Conservation (phyloP, 257 asterid species). For the Marsdenia floribunda region DNA sequence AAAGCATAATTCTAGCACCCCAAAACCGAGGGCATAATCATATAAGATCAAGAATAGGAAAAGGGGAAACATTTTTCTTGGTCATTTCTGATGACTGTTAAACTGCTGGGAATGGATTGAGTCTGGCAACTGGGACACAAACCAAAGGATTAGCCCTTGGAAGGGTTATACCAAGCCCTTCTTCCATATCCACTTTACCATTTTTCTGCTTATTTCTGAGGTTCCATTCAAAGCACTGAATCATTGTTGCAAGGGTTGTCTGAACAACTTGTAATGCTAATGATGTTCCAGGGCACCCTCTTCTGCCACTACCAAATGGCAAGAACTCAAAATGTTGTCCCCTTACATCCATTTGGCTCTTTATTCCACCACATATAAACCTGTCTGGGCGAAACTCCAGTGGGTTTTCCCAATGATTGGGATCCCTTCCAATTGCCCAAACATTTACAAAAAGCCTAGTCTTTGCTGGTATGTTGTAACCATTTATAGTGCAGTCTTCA, state of each 20-base stretch:
- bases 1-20: too few relatives aligned
- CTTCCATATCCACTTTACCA: conserved; percentile 47
- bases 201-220: conserved; percentile 15
- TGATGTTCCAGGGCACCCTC: conserved; percentile 79
- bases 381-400: conserved; percentile 64
- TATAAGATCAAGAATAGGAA: too few relatives aligned
- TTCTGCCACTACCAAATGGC: conserved; percentile 71
- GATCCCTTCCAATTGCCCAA: conserved; percentile 67
- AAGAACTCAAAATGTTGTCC: conserved; percentile 63
- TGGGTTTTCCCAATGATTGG: conserved; percentile 56
- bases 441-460: conserved; percentile 56
- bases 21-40: too few relatives aligned
- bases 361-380: conserved; percentile 30
- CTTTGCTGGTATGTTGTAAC: conserved; percentile 45
- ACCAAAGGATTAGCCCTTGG: conserved; percentile 59
- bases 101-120: conserved; percentile 18
- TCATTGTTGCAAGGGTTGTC: conserved; percentile 51
- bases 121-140: conserved; percentile 40
- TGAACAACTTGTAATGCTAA: conserved; percentile 64
- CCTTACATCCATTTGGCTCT: conserved; percentile 50
- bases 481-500: conserved; percentile 45
- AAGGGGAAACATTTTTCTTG: too few relatives aligned
- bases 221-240: conserved; percentile 72
- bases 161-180: conserved; percentile 50
- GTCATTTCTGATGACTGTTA: not conserved